Conservation (phyloP, 768 basidiomycete genomes). For the Kwoniella sp. region DNA sequence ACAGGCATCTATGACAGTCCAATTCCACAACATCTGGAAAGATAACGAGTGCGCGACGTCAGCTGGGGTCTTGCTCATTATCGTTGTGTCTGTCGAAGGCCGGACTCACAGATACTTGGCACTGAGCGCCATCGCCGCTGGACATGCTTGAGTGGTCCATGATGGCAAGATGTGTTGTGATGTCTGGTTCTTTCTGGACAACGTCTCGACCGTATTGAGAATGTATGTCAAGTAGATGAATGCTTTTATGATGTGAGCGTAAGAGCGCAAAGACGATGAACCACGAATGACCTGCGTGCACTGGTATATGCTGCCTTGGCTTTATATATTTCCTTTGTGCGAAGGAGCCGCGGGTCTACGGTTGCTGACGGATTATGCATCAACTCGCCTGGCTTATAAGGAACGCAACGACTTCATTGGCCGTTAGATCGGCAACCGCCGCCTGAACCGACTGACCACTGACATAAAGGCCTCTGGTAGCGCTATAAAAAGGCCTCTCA, state of each 20-base stretch:
- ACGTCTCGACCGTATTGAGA: no score
- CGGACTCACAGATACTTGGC: conserved; percentile 22
- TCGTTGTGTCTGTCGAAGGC: background rate
- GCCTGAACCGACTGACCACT: background rate
- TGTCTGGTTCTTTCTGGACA: no score
- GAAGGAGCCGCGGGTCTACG: no score
- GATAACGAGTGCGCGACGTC: background rate
- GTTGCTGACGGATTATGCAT: no score
- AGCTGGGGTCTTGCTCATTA: background rate
- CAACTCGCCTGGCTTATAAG: no score
- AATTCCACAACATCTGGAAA: conserved; percentile 50
- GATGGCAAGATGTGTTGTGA: background rate
- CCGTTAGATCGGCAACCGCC: background rate
- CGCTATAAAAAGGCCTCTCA: conserved; percentile 7
- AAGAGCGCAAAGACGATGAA: no score
- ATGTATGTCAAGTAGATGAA: no score
- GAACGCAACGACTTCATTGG: background rate
- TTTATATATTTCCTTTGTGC: no score
- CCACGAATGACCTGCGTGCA: no score
- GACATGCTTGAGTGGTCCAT: conserved; percentile 11
- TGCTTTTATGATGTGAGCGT: no score
- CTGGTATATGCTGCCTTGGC: no score
- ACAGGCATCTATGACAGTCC: conserved; percentile 46
- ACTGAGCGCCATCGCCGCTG: conserved; percentile 6
- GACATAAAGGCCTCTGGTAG: background rate